Evolutionary conservation across 2,329 filamentous ascomycete species (phyloP), one percentile per base, ranked within the genome.

Genomic region (Graphiopsis chlorocephala): DNA sequence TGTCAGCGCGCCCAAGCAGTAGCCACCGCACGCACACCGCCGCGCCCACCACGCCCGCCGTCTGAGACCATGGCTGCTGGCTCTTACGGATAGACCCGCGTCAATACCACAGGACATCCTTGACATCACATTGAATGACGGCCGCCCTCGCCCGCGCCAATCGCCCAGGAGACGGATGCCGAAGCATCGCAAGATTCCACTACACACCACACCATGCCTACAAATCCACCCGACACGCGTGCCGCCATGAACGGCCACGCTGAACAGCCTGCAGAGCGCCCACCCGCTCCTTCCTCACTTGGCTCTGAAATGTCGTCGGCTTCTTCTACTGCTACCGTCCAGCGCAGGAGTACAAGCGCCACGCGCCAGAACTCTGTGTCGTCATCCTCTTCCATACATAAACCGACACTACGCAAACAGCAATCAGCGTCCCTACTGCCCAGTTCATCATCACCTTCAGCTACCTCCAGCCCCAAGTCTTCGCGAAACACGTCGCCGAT

Each of bases 401-500:
- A 65, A 35, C 65, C 67, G 14, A 56, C 64, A 55, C 50, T 69
- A 20, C 68, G 68, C 28, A 70, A 69, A 63, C 72, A 74, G 26
- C 68, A 72, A 15, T 75, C 73, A 15, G 70, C 62, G 31, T 74
- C 68, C 20, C 68, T 74, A 38, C 65, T 71, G n/a, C 71, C 71
- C 15, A 65, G 65, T 7, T 66, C 64, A 56, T 55, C 68, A 10
- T 72, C 73, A 25, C 67, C 78, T 23, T 80, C 80, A 35, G 72
- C 75, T 8, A 71, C 74, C 60, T 74, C 74, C 63, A 82, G 80
- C 67, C 81, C 81, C 42, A 72, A 76, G 65, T 79, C 80, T 28
- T 83, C 81, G 48, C 77, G 81, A 65, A 82, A 82, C 69, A 75
- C 77, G 31, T 83, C 81, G 57, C 81, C 81, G 7, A 74, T 78